Evolutionary conservation across 306 rosid species (phyloP).

Genomic region (Castanea crenata): DNA sequence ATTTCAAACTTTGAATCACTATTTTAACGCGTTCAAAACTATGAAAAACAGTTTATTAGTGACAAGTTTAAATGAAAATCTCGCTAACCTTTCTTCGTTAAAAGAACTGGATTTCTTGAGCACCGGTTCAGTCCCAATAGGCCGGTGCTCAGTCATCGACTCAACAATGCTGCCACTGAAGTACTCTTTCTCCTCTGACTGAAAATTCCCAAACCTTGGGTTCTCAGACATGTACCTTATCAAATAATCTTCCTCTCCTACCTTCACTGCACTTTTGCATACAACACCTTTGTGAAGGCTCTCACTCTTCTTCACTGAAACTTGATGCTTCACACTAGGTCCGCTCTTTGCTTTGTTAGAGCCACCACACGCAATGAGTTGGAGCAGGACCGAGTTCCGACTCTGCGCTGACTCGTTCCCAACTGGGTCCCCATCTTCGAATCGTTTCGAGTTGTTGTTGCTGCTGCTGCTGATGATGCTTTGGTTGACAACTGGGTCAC

Average conservation of each 20-base stretch:
- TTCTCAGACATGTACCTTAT: constrained; percentile 67
- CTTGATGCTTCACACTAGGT: constrained; percentile 22
- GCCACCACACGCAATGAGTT: constrained; percentile 80
- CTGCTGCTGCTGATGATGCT: not conserved
- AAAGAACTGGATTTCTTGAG: constrained; percentile 71
- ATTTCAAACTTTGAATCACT: too few species aligned
- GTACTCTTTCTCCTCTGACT: constrained; percentile 77
- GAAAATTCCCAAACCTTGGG: constrained; percentile 75
- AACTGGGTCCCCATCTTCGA: constrained; percentile 17
- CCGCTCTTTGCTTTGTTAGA: constrained; percentile 41
- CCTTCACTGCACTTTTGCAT: constrained; percentile 26
- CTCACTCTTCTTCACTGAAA: constrained; percentile 23
- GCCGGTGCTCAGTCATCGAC: constrained; percentile 42
- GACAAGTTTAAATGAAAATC: not conserved
- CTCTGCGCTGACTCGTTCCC: constrained; percentile 22
- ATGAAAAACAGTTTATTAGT: too few species aligned
- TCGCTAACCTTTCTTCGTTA: constrained; percentile 64
- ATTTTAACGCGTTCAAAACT: too few species aligned
- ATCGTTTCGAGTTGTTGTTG: constrained; percentile 6
- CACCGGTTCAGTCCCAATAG: constrained; percentile 16
- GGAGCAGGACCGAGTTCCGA: constrained; percentile 65
- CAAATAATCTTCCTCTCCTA: constrained; percentile 43
- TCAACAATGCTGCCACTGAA: constrained; percentile 86
- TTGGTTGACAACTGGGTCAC: constrained; percentile 1
- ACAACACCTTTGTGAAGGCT: constrained; percentile 35